phyloP scores from a whole-genome alignment of 1,139 yeast species.

The Diutina mesorugosa region DNA sequence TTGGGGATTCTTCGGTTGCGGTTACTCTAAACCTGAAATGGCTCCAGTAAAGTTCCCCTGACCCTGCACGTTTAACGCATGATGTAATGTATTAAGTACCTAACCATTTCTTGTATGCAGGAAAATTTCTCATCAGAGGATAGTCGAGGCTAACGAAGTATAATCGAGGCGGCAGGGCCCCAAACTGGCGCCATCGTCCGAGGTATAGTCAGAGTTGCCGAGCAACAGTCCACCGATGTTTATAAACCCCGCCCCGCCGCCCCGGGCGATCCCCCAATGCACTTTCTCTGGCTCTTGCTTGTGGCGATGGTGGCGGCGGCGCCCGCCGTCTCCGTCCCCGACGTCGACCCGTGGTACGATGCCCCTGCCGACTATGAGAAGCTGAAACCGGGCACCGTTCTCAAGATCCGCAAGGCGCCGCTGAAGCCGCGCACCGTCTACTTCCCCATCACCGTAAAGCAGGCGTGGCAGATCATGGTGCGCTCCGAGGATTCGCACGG shows the following conservation, averaged over 20 bases:
- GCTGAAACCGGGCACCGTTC: conserved; percentile 5
- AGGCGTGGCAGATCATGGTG: conserved; percentile 6
- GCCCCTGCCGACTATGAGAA: conserved; percentile 4
- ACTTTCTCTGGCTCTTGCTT: neutral
- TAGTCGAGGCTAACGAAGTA: neutral
- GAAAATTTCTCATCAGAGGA: neutral
- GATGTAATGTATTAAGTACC: neutral
- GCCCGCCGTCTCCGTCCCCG: neutral
- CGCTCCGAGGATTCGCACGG: conserved; percentile 5
- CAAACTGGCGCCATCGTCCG: neutral
- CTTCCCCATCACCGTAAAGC: conserved; percentile 3
- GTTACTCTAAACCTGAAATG: too few species aligned
- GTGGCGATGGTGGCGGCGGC: neutral
- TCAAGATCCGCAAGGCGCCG: conserved; percentile 5
- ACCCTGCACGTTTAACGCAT: neutral
- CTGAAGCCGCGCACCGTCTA: conserved; percentile 4
- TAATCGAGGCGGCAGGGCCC: neutral
- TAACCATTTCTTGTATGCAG: neutral
- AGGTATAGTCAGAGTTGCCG: neutral
- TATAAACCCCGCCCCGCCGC: neutral
- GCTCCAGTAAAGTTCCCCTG: neutral
- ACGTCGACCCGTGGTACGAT: conserved; percentile 4
- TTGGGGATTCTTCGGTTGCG: too few species aligned
- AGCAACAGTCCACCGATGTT: too few species aligned
- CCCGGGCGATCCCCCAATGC: neutral